Conservation (phyloP, 169 alveolate species). For the Amoebophrya sp. region DNA sequence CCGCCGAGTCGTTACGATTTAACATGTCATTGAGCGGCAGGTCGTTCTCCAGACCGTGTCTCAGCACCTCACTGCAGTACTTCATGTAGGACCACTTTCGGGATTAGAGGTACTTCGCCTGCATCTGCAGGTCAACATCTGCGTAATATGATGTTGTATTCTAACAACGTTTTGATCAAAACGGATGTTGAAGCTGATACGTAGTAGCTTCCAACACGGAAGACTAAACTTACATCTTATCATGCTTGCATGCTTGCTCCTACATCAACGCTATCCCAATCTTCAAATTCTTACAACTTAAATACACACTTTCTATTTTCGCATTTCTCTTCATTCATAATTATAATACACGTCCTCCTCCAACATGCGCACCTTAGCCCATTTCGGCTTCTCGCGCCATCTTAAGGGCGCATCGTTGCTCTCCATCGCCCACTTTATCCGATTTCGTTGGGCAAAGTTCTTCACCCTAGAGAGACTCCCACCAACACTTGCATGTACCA, state of each 20-base stretch:
- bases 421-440: neutral
- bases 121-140: no score
- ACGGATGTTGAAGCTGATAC: no score
- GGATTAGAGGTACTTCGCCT: neutral
- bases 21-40: neutral
- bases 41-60: neutral
- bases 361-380: neutral
- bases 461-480: neutral
- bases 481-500: neutral
- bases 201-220: no score
- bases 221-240: no score
- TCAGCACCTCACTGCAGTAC: neutral
- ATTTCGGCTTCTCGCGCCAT: slow-evolving; percentile 5
- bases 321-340: neutral
- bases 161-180: no score
- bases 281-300: no score
- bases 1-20: neutral
- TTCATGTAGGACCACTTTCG: neutral
- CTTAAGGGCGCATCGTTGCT: neutral
- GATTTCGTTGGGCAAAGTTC: neutral
- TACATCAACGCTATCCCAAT: no score
- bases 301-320: neutral
- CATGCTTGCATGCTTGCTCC: no score
- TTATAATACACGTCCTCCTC: no score
- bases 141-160: no score